A percentile compares a stretch with the other conserved stretches of the same genome.
These are phyloP conservation scores for Diaporthe sp. DNA, from an alignment of 2,329 filamentous ascomycete species.

Conservation along the genomic window DNA sequence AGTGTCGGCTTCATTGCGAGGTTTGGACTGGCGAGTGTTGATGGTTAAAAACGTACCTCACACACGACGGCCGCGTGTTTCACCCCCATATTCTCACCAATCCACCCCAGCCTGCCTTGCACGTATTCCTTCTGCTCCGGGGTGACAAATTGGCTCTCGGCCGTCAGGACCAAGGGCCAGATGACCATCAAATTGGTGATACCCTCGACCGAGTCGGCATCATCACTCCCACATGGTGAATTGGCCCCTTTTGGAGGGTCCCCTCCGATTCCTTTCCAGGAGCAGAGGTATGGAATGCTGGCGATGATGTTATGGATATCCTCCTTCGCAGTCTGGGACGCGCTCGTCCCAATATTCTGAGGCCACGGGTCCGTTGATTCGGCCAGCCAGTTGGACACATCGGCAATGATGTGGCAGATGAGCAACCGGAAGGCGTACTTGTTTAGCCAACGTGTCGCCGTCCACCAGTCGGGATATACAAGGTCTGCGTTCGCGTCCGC, in stretches of 20 bases:
- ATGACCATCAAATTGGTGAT: constrained; percentile 32
- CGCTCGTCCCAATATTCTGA: constrained; percentile 1
- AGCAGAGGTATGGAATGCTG: constrained; percentile 31
- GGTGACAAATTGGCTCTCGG: constrained; percentile 23
- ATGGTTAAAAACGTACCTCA: constrained; percentile 4
- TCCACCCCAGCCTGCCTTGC: constrained; percentile 16
- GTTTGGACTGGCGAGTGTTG: neutral
- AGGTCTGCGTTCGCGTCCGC: neutral
- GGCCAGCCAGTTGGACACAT: constrained; percentile 26
- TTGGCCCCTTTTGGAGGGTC: constrained; percentile 18
- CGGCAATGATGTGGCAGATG: constrained; percentile 33
- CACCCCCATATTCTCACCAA: constrained; percentile 31
- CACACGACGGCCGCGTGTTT: constrained; percentile 22
- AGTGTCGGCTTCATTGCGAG: neutral
- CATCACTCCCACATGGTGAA: constrained; percentile 27
- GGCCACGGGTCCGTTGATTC: constrained; percentile 8
- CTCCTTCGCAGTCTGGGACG: constrained; percentile 16
- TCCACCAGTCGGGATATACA: constrained; percentile 33
- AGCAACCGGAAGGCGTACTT: constrained; percentile 32
- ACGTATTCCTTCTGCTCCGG: constrained; percentile 30
- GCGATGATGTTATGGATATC: constrained; percentile 31
- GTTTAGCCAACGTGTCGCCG: constrained; percentile 16
- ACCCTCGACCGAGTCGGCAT: constrained; percentile 17
- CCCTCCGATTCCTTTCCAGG: neutral
- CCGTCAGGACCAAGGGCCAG: constrained; percentile 32